Evolutionary conservation across 495 filamentous ascomycete genomes (phyloP).

Genomic region (Gamarada debralockiae): DNA sequence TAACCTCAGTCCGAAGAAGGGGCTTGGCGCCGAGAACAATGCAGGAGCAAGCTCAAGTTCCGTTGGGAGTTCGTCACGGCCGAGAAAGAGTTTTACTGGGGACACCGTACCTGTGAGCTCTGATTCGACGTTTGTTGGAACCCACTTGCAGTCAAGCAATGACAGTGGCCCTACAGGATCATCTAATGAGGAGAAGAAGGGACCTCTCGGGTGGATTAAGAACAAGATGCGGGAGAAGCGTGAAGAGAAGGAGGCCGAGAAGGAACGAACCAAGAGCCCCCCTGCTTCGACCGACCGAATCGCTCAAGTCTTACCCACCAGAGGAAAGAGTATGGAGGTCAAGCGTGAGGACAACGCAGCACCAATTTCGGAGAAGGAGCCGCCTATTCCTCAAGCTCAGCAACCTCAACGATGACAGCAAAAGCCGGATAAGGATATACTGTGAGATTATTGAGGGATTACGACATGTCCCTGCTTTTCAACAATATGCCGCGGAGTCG

Average conservation of each 20-base stretch:
- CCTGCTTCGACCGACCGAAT: conserved; percentile 22
- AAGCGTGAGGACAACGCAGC: conserved; percentile 18
- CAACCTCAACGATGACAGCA: too few species aligned
- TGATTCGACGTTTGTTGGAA: conserved; percentile 31
- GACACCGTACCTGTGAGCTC: conserved; percentile 32
- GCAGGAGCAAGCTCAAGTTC: conserved; percentile 69
- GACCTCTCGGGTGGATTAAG: conserved; percentile 80
- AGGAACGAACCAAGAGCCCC: conserved; percentile 27
- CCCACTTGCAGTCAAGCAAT: conserved; percentile 33
- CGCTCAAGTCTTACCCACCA: not conserved
- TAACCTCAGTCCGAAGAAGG: conserved; percentile 43
- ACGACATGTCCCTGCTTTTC: too few species aligned
- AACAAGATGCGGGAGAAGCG: conserved; percentile 77
- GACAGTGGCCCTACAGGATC: conserved; percentile 30
- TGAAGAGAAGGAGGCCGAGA: conserved; percentile 41
- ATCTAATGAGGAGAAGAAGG: conserved; percentile 53
- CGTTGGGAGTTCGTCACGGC: conserved; percentile 54
- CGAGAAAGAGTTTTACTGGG: conserved; percentile 50
- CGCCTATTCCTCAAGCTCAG: too few species aligned
- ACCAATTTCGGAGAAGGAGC: too few species aligned
- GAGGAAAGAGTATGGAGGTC: conserved; percentile 26
- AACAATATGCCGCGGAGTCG: too few species aligned
- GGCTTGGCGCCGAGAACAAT: conserved; percentile 54
- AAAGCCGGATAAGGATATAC: too few species aligned
- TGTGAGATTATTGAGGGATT: too few species aligned